Evolutionary conservation across 129 eudicot species (phyloP).

Genomic region (Centaurea solstitialis): DNA sequence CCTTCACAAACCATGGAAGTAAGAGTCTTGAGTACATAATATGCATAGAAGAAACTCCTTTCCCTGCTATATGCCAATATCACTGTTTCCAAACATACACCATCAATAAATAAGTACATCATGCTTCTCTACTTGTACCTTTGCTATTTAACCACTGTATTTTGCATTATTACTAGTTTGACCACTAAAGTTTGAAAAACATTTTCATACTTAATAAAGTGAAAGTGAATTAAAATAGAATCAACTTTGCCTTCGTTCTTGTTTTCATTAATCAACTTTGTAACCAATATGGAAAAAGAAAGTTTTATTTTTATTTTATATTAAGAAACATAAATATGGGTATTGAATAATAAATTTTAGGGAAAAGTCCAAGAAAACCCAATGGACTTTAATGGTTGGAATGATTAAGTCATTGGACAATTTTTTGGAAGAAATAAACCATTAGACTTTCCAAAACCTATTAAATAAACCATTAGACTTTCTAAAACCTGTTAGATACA

Average conservation of each 20-base stretch:
- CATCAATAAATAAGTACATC: not conserved
- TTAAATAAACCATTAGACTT: too few species aligned
- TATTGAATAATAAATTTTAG: not conserved
- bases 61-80: constrained; percentile 57
- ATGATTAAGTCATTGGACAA: too few species aligned
- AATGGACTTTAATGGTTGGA: too few species aligned
- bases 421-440: too few species aligned
- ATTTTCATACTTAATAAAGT: too few species aligned
- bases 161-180: not conserved
- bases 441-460: too few species aligned
- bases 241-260: not conserved
- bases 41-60: constrained; percentile 45
- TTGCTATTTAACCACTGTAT: not conserved
- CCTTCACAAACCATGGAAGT: constrained; percentile 60
- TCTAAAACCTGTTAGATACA: too few species aligned
- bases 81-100: constrained; percentile 32
- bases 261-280: not conserved
- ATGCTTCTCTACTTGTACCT: not conserved
- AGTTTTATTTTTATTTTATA: too few species aligned
- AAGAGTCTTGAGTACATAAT: constrained; percentile 50
- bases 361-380: too few species aligned
- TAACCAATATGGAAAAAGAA: not conserved
- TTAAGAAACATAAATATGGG: not conserved
- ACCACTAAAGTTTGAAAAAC: not conserved
- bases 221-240: not conserved